Percentiles rank a stretch among this genome's conserved stretches.
phyloP scores from a whole-genome alignment of 768 basidiomycete genomes.

The Boletus subparvulus region DNA sequence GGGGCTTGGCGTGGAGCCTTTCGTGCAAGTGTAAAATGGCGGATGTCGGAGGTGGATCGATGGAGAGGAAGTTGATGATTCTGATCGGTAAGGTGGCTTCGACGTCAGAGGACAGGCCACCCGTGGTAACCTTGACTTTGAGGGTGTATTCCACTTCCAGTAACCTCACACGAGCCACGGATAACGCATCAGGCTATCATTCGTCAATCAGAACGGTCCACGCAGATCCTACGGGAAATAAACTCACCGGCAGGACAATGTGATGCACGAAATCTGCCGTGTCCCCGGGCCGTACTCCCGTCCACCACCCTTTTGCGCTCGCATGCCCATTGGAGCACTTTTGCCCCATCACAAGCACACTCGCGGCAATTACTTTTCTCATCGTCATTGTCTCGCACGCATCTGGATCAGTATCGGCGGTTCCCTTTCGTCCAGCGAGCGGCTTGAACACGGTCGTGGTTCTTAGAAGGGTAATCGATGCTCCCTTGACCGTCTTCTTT shows the following conservation, averaged over 20 bases:
- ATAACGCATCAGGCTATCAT: slow-evolving; percentile 63
- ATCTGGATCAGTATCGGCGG: slow-evolving; percentile 45
- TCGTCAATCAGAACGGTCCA: slow-evolving; percentile 3
- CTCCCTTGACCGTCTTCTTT: slow-evolving; percentile 61
- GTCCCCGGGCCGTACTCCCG: slow-evolving; percentile 67
- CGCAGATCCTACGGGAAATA: not conserved
- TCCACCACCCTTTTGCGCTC: slow-evolving; percentile 89
- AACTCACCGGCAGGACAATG: slow-evolving; percentile 71
- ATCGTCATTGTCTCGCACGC: slow-evolving; percentile 62
- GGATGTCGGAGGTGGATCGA: slow-evolving; percentile 70
- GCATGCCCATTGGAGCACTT: slow-evolving; percentile 64
- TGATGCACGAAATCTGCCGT: slow-evolving; percentile 64
- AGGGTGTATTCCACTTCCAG: slow-evolving; percentile 78
- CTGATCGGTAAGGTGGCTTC: slow-evolving; percentile 70
- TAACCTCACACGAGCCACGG: slow-evolving; percentile 64
- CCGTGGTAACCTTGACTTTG: slow-evolving; percentile 60
- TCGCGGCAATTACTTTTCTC: slow-evolving; percentile 63
- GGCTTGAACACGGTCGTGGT: slow-evolving; percentile 68
- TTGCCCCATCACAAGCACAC: slow-evolving; percentile 64
- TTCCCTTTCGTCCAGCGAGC: slow-evolving; percentile 30
- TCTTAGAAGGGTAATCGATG: slow-evolving; percentile 63
- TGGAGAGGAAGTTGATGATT: slow-evolving; percentile 80
- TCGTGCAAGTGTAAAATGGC: slow-evolving; percentile 23
- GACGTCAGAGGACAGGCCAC: slow-evolving; percentile 59
- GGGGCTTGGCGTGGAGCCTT: slow-evolving; percentile 24